Base-by-base conservation (phyloP, 208 protist species). In the Acanthamoeba rhysodes region DNA sequence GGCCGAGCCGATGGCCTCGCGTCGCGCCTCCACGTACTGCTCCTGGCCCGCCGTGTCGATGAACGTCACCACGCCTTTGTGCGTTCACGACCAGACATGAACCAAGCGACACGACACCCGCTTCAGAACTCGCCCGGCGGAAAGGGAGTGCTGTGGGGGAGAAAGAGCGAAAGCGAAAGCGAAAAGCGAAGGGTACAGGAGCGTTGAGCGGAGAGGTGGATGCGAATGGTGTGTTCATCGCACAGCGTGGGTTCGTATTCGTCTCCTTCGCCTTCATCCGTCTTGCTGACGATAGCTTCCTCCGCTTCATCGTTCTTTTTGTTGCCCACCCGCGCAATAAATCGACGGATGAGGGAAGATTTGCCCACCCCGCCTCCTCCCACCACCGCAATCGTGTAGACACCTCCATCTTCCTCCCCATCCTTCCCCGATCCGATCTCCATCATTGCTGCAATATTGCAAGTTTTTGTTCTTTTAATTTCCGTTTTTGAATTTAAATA, bases 41-140 rank as follows among this genome's bases (percentile, higher is more conserved):
- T 93, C 87, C 41, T 93, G 87, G 27, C 87, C 87, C 29, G 87
- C 87, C 37, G 87, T 76, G 85, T 91, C 85, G 57, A 91, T 53
- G 37, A 91, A 91, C 85, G 85, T 91, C 12, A 91, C 57, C 37
- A 74, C 85, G 55, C 85, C 85, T 91, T 3, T 32, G 41, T 27
- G 27, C 18, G 1, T 80, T 8, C 29, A 41, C 27, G 27, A 34
- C n/a, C 4, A 37, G 4, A n/a, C n/a, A 48, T 7, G 45, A 48
- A 48, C 45, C 45, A 48, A 7, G 45, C 57, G 32, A 24, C n/a
- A 74, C 32, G 32, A n/a, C 32, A 16, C 24, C 2, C 66, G 4
- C 0, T n/a, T 29, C 12, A 72, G 66, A 12, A 70, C 27, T 34
- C 12, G 34, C 20, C 64, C 37, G 34, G 14, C n/a, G n/a, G 7